Base-by-base conservation (phyloP, 129 eudicot species). In the Lonicera japonica region DNA sequence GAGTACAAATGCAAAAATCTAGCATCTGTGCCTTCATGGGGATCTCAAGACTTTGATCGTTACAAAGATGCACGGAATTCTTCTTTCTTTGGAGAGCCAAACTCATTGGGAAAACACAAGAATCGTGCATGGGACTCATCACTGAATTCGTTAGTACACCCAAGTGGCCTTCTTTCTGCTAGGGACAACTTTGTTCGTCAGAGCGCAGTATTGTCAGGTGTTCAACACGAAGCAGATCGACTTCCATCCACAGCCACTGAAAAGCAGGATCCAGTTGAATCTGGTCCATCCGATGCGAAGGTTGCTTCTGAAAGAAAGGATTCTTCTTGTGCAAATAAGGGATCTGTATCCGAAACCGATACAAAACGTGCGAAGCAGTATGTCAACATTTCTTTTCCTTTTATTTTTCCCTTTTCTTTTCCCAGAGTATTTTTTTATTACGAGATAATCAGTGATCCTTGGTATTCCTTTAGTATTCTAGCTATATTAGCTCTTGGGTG, bases 321-420 rank as follows among this genome's bases (percentile, higher is more conserved):
- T 73, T 63, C 61, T 59, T 77, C 76, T 68, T 61, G 43, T 65
- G 88, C 73, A 61, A n/a, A n/a, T n/a, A 89, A 78, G 68, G 59
- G 76, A 47, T 70, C 80, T 54, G 69, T 65, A 43, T 79, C 85
- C 14, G 96, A 89, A 24, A 75, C 82, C 23, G 96, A 89, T 51
- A 82, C 90, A 57, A 89, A 85, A 78, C 95, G 90, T 75, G 90
- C 95, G 58, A 89, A 89, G 52, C 96, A 89, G 96, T 89, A 83
- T 70, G 88, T 60, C 50, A 19, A 52, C 67, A 63, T 59, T 0
- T 54, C 56, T 25, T 74, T 65, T 63, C 55, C 43, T 61, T 21
- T 68, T 55, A 25, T 55, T 46, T 34, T 38, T 39, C 14, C 2
- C 16, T 16, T 17, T 17, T 25, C 18, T 40, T 22, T 20, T 14